Evolutionary conservation across 1,284 basidiomycete species (phyloP).

Genomic region (Ganoderma resinaceum): DNA sequence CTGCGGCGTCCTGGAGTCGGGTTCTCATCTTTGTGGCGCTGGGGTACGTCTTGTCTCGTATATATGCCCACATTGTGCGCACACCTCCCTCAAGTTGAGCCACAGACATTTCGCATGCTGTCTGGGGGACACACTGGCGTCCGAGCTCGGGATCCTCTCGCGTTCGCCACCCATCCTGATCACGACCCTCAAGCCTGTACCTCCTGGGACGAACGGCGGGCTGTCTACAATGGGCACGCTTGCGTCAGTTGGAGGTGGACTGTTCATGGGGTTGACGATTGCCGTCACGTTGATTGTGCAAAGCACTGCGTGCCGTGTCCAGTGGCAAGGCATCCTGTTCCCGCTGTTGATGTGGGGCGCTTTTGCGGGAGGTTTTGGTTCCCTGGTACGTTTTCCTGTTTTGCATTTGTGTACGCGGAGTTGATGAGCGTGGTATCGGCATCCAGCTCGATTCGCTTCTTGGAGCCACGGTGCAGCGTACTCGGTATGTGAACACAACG

Average conservation of each 20-base stretch:
- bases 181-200: slow-evolving; percentile 76
- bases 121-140: slow-evolving; percentile 82
- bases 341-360: slow-evolving; percentile 54
- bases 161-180: slow-evolving; percentile 72
- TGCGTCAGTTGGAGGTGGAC: slow-evolving; percentile 79
- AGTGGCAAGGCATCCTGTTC: too few species aligned
- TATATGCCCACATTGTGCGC: not conserved
- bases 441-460: slow-evolving; percentile 31
- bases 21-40: slow-evolving; percentile 69
- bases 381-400: slow-evolving; percentile 58
- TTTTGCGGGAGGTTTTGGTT: slow-evolving; percentile 76
- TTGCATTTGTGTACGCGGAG: not conserved
- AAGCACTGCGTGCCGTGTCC: too few species aligned
- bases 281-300: slow-evolving; percentile 58
- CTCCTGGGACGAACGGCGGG: slow-evolving; percentile 93
- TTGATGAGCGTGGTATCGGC: not conserved
- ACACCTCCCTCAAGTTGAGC: not conserved
- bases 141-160: slow-evolving; percentile 87
- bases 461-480: slow-evolving; percentile 88
- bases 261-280: slow-evolving; percentile 71
- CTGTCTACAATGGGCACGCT: slow-evolving; percentile 80
- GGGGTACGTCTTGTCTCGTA: slow-evolving; percentile 57
- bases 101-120: slow-evolving; percentile 83
- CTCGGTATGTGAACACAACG: slow-evolving; percentile 71
- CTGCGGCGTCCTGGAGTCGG: slow-evolving; percentile 58